Evolutionary conservation across 148 eudicot species (phyloP).

Genomic region (Suaeda aralocaspica): DNA sequence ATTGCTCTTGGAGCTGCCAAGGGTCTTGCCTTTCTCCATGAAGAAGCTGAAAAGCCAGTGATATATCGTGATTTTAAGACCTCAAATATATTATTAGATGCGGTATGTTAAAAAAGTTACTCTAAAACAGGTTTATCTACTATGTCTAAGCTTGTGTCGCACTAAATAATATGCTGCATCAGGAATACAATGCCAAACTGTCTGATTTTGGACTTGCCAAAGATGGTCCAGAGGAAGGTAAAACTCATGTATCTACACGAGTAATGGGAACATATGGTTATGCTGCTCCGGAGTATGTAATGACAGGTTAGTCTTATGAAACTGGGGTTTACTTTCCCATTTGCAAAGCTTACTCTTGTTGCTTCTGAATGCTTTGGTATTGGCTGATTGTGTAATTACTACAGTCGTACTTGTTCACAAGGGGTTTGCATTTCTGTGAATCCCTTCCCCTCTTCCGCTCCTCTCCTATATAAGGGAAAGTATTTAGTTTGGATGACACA

Average conservation of each 20-base stretch:
- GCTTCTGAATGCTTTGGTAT: neutral
- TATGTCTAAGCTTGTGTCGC: slow-evolving; percentile 3
- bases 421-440: neutral
- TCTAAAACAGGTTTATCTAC: slow-evolving; percentile 4
- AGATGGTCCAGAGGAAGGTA: slow-evolving; percentile 95
- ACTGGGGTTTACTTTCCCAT: neutral
- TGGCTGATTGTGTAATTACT: neutral
- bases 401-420: neutral
- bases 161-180: slow-evolving; percentile 31
- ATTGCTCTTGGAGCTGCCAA: slow-evolving; percentile 88
- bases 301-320: slow-evolving; percentile 34
- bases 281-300: slow-evolving; percentile 73
- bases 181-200: slow-evolving; percentile 94
- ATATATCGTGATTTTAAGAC: slow-evolving; percentile 98
- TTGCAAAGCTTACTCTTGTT: neutral
- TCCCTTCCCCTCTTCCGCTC: neutral
- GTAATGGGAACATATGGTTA: slow-evolving; percentile 99
- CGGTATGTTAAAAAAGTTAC: slow-evolving; percentile 58
- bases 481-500: neutral
- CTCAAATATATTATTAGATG: slow-evolving; percentile 88
- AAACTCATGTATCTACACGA: slow-evolving; percentile 94
- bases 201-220: slow-evolving; percentile 97
- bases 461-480: neutral
- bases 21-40: slow-evolving; percentile 96
- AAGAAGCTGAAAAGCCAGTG: slow-evolving; percentile 89